A percentile compares a stretch with the other conserved stretches of the same genome.
These are phyloP conservation scores for Penicillium sp. DNA, from an alignment of 2,329 filamentous ascomycete genomes.

Conservation along the genomic window DNA sequence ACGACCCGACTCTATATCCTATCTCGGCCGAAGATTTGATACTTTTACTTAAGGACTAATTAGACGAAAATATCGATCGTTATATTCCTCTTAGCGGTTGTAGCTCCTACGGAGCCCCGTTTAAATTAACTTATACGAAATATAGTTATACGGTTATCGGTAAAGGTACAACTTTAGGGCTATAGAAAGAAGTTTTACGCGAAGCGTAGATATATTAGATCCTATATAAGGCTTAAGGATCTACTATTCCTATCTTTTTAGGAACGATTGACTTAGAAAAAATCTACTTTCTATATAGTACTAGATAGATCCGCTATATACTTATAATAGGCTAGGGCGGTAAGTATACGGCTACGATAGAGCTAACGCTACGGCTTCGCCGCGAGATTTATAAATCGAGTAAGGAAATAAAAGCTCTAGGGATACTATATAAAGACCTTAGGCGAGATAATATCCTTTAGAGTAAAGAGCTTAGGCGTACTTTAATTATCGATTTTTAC, in stretches of 20 bases:
- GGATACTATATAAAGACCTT: constrained; percentile 22
- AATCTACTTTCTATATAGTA: constrained; percentile 30
- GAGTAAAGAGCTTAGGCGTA: constrained; percentile 23
- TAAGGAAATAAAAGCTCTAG: neutral
- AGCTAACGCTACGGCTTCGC: neutral
- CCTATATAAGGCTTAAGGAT: neutral
- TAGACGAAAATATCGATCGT: neutral
- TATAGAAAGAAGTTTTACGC: neutral
- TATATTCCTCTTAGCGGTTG: neutral
- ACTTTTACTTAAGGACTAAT: neutral
- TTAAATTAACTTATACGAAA: neutral
- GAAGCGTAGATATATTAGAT: neutral
- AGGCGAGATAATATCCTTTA: constrained; percentile 24
- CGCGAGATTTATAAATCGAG: neutral
- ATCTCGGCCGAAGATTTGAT: neutral
- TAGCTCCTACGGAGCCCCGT: neutral
- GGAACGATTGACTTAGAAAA: constrained; percentile 12
- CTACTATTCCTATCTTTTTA: constrained; percentile 13
- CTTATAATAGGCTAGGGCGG: neutral
- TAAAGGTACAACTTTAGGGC: neutral
- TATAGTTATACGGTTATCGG: neutral
- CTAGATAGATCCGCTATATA: neutral
- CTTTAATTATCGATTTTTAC: constrained; percentile 27
- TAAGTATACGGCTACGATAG: neutral
- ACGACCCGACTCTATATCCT: neutral